Percentiles rank a stretch among this genome's conserved stretches.
Conservation (phyloP, 2,329 filamentous ascomycete species). For the Lachnellula arida region DNA sequence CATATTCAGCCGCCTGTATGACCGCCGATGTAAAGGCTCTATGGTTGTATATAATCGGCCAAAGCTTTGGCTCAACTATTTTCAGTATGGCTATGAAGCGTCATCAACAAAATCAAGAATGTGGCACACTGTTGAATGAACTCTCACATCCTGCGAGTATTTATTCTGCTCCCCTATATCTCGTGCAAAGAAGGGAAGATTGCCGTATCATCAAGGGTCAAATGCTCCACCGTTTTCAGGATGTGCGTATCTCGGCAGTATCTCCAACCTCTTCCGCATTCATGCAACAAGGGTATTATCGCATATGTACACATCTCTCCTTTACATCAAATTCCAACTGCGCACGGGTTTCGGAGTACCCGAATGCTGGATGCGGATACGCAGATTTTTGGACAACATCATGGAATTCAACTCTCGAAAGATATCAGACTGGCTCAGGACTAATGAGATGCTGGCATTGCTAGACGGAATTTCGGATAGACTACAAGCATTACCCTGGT, state of each 20-base stretch:
- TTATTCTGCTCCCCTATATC: background rate
- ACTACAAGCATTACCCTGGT: constrained; percentile 4
- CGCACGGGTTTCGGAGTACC: too few relatives aligned
- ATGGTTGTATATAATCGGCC: background rate
- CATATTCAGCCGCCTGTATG: constrained; percentile 1
- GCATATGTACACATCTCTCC: too few relatives aligned
- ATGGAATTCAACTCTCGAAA: background rate
- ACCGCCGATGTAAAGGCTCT: background rate
- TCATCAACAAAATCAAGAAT: constrained; percentile 8
- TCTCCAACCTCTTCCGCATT: too few relatives aligned
- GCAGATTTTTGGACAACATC: background rate
- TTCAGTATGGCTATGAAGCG: constrained; percentile 17
- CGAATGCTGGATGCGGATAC: background rate
- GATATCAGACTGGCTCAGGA: background rate
- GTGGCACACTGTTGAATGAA: constrained; percentile 2
- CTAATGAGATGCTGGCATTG: constrained; percentile 5
- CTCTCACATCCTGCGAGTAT: constrained; percentile 1
- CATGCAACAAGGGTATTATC: too few relatives aligned
- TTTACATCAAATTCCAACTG: too few relatives aligned
- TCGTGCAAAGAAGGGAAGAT: constrained; percentile 3
- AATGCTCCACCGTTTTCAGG: constrained; percentile 3
- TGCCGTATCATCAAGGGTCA: constrained; percentile 5
- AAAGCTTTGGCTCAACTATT: constrained; percentile 8
- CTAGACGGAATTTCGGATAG: constrained; percentile 14
- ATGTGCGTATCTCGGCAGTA: background rate